Base-by-base conservation (phyloP, 129 eudicot species). In the Flaveria trinervia region DNA sequence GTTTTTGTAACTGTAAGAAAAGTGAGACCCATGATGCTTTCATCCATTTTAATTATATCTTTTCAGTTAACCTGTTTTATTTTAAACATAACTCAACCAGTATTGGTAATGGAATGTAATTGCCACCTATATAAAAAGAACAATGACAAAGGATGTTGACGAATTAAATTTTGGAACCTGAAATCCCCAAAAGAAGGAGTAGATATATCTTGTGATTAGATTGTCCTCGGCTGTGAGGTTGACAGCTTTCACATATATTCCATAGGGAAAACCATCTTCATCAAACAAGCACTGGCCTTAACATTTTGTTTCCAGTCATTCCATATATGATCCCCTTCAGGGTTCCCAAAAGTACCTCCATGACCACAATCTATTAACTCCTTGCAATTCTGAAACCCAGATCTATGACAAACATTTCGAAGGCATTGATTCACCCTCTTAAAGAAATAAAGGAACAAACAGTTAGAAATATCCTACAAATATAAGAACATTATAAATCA, bases 391-490 rank as follows among this genome's bases (percentile, higher is more conserved):
- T 2, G 12, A 7, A 73, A 59, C 45, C 41, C 54, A 23, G 87
- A 80, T 0, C 36, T 7, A 60, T 12, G 80, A 72, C 97, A 93
- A 46, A 92, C 97, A 17, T 91, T 83, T 65, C 89, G 85, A 55
- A 93, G 89, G 80, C 98, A 93, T 84, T 89, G 90, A 80, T 93
- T 93, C 67, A 93, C 98, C 80, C 98, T 87, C 98, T 93, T 73
- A 56, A 70, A 45, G 33, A 79, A 48, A 71, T 67, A 72, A 67
- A 12, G 12, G 12, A 1, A 20, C 61, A 72, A 51, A 22, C n/a
- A 71, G 18, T 79, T 50, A 71, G 71, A 59, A 20, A 22, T 59
- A 9, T 10, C 16, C 65, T 56, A 56, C 28, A 18, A 22, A 17
- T 44, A 69, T 30, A 33, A 41, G n/a, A 54, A 13, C n/a, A 67